Evolutionary conservation across 2,329 filamentous ascomycete genomes (phyloP).

Genomic region (Fusarium floridanum): DNA sequence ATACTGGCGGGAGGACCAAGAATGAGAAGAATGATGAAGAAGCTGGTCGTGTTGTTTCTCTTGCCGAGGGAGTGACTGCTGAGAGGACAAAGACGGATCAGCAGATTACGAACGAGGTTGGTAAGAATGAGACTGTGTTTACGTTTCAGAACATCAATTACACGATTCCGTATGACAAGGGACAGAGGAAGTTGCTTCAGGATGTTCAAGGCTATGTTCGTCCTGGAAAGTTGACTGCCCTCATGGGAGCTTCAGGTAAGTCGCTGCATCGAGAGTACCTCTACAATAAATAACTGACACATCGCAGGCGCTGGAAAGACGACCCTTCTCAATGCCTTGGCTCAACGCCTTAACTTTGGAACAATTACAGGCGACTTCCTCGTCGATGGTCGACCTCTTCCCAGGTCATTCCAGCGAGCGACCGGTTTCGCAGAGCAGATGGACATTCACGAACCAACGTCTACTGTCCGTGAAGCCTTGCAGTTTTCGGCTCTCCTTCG

Average conservation of each 20-base stretch:
- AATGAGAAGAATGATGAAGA: conserved; percentile 66
- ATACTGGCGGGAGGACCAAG: conserved; percentile 57
- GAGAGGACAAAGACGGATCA: conserved; percentile 47
- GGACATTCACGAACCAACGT: conserved; percentile 75
- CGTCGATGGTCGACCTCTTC: conserved; percentile 79
- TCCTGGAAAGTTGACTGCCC: conserved; percentile 82
- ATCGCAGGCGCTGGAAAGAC: conserved; percentile 72
- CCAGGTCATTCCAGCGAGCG: conserved; percentile 82
- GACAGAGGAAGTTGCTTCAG: conserved; percentile 77
- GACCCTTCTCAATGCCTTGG: conserved; percentile 79
- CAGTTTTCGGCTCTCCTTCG: conserved; percentile 75
- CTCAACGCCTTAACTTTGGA: conserved; percentile 81
- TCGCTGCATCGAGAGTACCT: background rate
- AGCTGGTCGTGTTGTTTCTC: conserved; percentile 48
- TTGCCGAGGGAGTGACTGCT: conserved; percentile 25
- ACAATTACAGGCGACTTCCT: conserved; percentile 82
- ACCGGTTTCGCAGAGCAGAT: conserved; percentile 78
- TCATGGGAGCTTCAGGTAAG: conserved; percentile 73
- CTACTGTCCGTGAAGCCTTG: conserved; percentile 75
- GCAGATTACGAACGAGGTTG: conserved; percentile 57
- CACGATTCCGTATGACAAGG: conserved; percentile 67
- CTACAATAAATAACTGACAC: background rate
- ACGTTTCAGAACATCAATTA: conserved; percentile 67
- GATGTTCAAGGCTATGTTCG: conserved; percentile 88
- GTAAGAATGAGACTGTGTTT: conserved; percentile 71